These are phyloP conservation scores for Nitzschia sp. DNA, from an alignment of 108 stramenopile species.

Conservation along the genomic window DNA sequence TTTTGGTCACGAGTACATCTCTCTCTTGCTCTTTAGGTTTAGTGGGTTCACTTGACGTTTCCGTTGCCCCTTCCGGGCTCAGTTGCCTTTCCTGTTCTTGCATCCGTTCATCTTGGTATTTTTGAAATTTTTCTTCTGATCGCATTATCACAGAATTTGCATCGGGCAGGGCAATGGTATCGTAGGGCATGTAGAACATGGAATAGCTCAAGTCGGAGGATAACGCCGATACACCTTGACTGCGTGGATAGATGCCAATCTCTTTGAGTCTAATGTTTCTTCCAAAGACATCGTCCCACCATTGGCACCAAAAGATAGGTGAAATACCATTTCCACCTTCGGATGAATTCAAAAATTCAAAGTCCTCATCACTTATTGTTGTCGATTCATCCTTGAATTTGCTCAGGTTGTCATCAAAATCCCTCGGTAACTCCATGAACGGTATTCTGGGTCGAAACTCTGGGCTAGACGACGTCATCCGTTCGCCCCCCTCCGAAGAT, in stretches of 20 bases:
- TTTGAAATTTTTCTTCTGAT: slow-evolving; percentile 35
- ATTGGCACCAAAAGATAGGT: slow-evolving; percentile 79
- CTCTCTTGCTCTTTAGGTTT: slow-evolving; percentile 19
- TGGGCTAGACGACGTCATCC: neutral
- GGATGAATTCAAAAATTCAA: slow-evolving; percentile 32
- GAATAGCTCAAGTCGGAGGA: slow-evolving; percentile 16
- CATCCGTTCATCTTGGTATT: slow-evolving; percentile 47
- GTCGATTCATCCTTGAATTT: slow-evolving; percentile 32
- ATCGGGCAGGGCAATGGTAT: slow-evolving; percentile 35
- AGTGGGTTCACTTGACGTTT: neutral
- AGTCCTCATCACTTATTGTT: slow-evolving; percentile 37
- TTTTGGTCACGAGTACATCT: slow-evolving; percentile 35
- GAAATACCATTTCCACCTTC: slow-evolving; percentile 84
- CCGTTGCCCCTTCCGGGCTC: slow-evolving; percentile 2
- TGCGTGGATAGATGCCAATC: slow-evolving; percentile 56
- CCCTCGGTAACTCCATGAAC: slow-evolving; percentile 70
- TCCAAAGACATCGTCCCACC: slow-evolving; percentile 71
- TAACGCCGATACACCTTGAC: slow-evolving; percentile 22
- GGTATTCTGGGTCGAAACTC: slow-evolving; percentile 67
- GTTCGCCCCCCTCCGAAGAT: no score
- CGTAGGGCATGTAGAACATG: slow-evolving; percentile 46
- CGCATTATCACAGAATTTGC: slow-evolving; percentile 30
- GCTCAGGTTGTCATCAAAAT: slow-evolving; percentile 55
- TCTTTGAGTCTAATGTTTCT: slow-evolving; percentile 65
- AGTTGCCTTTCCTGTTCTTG: slow-evolving; percentile 20